Base-by-base conservation (phyloP, 768 basidiomycete genomes). In the Boletus pseudopeckii region DNA sequence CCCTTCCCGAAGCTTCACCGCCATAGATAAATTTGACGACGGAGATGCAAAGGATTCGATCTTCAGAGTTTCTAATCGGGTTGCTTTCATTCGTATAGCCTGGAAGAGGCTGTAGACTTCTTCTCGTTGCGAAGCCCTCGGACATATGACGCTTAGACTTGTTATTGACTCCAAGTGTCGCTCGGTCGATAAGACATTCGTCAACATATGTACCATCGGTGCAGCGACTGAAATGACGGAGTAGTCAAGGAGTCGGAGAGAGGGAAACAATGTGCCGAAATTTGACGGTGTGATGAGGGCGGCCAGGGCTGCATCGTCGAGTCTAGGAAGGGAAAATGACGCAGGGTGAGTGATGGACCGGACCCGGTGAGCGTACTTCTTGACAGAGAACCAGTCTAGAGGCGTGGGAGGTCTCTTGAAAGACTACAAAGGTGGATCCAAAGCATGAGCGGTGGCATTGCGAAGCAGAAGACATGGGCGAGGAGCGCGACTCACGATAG, bases 291-390 rank as follows among this genome's bases (percentile, higher is more conserved):
- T 50, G 28, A 71, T 40, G 14, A 71, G 43, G 18, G 57, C 40
- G 8, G 55, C 33, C 7, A 70, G 55, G 17, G 56, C 58, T n/a
- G 56, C 52, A 7, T 67, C 68, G 37, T 70, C 58, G n/a, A 71
- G 53, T 39, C 45, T 56, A 4, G 64, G 64, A 15, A 66, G 50
- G 24, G 33, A 28, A 46, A 59, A 60, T 13, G 53, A 60, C 34
- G 64, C 54, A 3, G 68, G 66, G 32, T 64, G 64, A n/a, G 58
- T 58, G 5, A 70, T 61, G 30, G 28, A 52, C 22, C 46, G 52
- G 20, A 70, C 56, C 13, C 66, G 68, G 33, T 54, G 60, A 11
- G 68, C 55, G 32, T 71, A 70, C 45, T 60, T 55, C 41, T 44
- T 45, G 46, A 68, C 47, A 18, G 45, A 30, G 10, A 45, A 50